Conservation (phyloP, 352 stramenopile species). For the Thalassiosira delicatula region DNA sequence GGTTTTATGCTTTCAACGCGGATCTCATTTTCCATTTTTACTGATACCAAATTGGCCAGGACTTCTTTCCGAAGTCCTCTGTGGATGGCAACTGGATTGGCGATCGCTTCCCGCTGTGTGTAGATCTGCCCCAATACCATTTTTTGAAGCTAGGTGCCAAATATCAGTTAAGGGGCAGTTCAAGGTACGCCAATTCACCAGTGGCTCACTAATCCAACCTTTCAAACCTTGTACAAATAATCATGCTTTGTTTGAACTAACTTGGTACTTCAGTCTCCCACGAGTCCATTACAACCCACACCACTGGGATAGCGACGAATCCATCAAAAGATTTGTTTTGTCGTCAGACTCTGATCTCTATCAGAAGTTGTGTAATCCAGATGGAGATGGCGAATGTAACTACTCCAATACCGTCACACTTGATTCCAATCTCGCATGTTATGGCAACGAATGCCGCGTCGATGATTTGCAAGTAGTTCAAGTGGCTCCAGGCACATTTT, state of each 20-base stretch:
- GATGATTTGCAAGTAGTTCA: slow-evolving; percentile 60
- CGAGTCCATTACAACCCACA: slow-evolving; percentile 38
- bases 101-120: slow-evolving; percentile 81
- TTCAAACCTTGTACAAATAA: neutral
- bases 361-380: slow-evolving; percentile 63
- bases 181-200: neutral
- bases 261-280: slow-evolving; percentile 33
- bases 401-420: slow-evolving; percentile 57
- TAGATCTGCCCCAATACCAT: slow-evolving; percentile 68
- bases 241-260: neutral
- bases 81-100: slow-evolving; percentile 78
- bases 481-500: slow-evolving; percentile 62
- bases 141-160: slow-evolving; percentile 60
- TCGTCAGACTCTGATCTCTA: slow-evolving; percentile 53
- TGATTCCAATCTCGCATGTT: slow-evolving; percentile 60
- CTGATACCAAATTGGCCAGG: slow-evolving; percentile 16
- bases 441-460: slow-evolving; percentile 62
- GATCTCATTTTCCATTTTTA: too few relatives aligned
- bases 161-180: neutral
- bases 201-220: neutral
- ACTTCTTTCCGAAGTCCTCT: slow-evolving; percentile 77
- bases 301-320: slow-evolving; percentile 62
- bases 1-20: too few relatives aligned
- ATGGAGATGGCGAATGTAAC: slow-evolving; percentile 43
- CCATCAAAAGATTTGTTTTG: slow-evolving; percentile 65